Evolutionary conservation across 805 yeast genomes (phyloP), one percentile per base, ranked within the genome.

Genomic region (Candida tallmaniae): DNA sequence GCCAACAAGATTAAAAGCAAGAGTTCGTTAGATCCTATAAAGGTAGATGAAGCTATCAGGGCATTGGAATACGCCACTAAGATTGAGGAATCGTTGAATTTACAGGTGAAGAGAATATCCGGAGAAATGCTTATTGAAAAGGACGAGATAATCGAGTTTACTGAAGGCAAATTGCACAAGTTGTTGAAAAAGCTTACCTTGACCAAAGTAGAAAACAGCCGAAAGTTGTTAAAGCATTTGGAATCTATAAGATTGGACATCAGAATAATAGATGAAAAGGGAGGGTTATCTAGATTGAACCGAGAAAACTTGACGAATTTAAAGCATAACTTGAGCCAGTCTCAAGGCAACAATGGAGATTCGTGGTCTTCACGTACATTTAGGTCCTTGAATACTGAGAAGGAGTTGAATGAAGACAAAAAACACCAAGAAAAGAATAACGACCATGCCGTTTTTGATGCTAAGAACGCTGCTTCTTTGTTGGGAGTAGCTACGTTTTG

Each of bases 21-120:
- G 47, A 67, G 87, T 23, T 77, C 83, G 32, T 79, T 87, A 33
- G 90, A 83, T 48, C 96, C 97, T 0, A 57, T 84, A 18, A 86
- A 82, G 53, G 95, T 87, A 4, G 96, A 93, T 47, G 97, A 89
- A 46, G 94, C 96, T 0, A 75, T 90, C 19, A 68, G 81, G 35
- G 68, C 84, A 6, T 66, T 89, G 36, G 95, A 89, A 54, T 76
- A 74, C 21, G 93, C 96, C 1, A 76, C 84, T 9, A 76, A 74
- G 38, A 68, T 74, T 12, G 96, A 90, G 55, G 83, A 83, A 42
- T 80, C 78, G 23, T 68, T 89, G 36, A 77, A 81, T n/a, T 62
- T 74, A 38, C 93, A 84, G 46, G 81, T 89, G 25, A 78, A 83
- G 41, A 70, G 95, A 43, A 81, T 90, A 12, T 83, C 95, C 2